Evolutionary conservation across 805 yeast genomes (phyloP), one percentile per base, ranked within the genome.

Genomic region (Wickerhamia fluorescens): DNA sequence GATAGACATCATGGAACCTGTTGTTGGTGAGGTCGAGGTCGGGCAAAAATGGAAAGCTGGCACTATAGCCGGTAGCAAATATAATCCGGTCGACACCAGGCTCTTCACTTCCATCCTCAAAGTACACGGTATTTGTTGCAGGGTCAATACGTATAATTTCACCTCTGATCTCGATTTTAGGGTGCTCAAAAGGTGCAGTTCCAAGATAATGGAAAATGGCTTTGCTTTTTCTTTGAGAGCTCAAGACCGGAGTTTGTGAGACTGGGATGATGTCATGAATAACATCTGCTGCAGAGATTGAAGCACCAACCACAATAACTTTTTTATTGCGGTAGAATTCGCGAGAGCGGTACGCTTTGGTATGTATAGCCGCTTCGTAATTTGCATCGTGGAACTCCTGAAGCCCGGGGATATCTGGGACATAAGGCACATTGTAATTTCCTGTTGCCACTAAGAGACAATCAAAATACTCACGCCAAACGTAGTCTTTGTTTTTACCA

Each of bases 1-100:
- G 56, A 25, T 48, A 61, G 7, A 55, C 33, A 10, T 49, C 46
- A 16, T 52, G 55, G 13, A 55, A 39, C 25, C 48, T 27, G 14
- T 56, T 53, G n/a, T 51, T 44, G 2, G 51, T 38, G 23, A 58
- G 35, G 6, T 44, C 35, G 10, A 53, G 44, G 17, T 37, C 14
- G 34, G 41, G 24, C 24, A 51, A 32, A 24, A 45, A 49, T 5
- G 56, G 52, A 27, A 31, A 48, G 23, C 44, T 38, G 28, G 36
- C 37, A n/a, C 38, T 30, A 28, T 37, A 49, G 3, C 56, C 58
- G 5, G 58, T 52, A 4, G 47, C 54, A 29, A 38, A 48, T 5
- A 48, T 38, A 10, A 51, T 34, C 13, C 30, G 22, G 20, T 49
- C 54, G 5, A 44, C 45, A 14, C 35, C 35, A 2, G 25, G 20